Evolutionary conservation across 805 yeast genomes (phyloP), one percentile per base, ranked within the genome.

Genomic region (Zygosaccharomyces kombuchaensis): DNA sequence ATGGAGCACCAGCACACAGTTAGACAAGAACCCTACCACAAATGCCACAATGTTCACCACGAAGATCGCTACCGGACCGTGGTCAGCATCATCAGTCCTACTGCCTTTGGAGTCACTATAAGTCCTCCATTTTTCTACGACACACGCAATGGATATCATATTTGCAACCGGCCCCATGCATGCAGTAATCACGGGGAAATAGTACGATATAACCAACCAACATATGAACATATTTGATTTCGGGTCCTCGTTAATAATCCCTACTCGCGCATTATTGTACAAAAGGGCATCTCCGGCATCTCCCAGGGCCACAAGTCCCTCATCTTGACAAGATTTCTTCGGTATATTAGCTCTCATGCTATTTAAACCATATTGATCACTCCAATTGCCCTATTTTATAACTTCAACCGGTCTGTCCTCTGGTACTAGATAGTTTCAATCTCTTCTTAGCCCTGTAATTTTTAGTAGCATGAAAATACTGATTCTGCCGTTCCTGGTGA

Each of bases 111-210:
- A 13, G 13, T 44, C 51, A n/a, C 23, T 29, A 3, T 38, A 32
- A 6, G 36, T n/a, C 42, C 82, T 62, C 96, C 96, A 87, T 39
- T 74, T 71, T 46, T 84, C 82, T 0, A 81, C 79, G 12, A 86
- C 71, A 5, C 90, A 87, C 1, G 84, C 80, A 4, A 85, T 70
- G 0, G 91, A 83, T 34, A 81, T 73, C 73, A 85, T 75, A 54
- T 86, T 86, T 6, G 91, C 81, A 22, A 87, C 55, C 0, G 96
- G 95, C 0, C 93, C 95, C 30, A 82, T 56, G 53, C 91, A 84
- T 4, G 91, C 88, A 1, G 90, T 81, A 6, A 83, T 60, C 21
- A 87, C 73, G 0, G 96, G 96, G 52, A 87, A 74, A 53, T 81
- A 81, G 2, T 84, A 75, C 2, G 90, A 80, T 0, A 82, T 63